Base-by-base conservation (phyloP, 805 yeast species). In the Wickerhamiella siamensis region DNA sequence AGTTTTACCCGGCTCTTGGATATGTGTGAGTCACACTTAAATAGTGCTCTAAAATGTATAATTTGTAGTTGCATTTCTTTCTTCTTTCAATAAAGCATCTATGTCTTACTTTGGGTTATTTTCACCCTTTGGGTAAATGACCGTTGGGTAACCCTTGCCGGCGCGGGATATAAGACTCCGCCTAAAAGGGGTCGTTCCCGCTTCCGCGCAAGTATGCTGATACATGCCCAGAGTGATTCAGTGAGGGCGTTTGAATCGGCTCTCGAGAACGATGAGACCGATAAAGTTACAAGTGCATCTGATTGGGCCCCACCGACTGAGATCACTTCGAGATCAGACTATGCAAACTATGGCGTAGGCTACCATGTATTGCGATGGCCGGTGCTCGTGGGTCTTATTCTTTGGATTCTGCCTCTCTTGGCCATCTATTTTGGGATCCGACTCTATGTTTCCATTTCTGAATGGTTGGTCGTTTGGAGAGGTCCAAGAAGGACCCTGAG, bases 281-380 rank as follows among this genome's bases (percentile, higher is more conserved):
- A 50, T 19, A 39, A 39, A 16, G 45, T 50, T 18, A 49, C 61
- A 43, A 52, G 59, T 31, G 51, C 50, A 24, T 50, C 52, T 43
- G 47, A 48, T 39, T 46, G 55, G 53, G 50, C 49, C 3, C 49
- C 48, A 14, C 39, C 24, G 17, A 31, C 40, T n/a, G 18, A 16
- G 5, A 20, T 36, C 15, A 18, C 19, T 3, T 5, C 12, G 9
- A 18, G 31, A 4, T 20, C 38, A 12, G 38, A 36, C 15, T 47
- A 47, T 31, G 46, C 43, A 26, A 44, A 48, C 37, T 49, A 44
- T 29, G 70, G 72, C 20, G 47, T 59, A 37, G 60, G 74, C 0
- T 74, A 70, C 49, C 57, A 59, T 35, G 32, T 80, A 1, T 61
- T 81, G 21, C 60, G 91, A 35, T 80, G 79, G 71, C 93, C 91